phyloP scores from a whole-genome alignment of 2,329 filamentous ascomycete genomes.

The Fusarium falciforme region DNA sequence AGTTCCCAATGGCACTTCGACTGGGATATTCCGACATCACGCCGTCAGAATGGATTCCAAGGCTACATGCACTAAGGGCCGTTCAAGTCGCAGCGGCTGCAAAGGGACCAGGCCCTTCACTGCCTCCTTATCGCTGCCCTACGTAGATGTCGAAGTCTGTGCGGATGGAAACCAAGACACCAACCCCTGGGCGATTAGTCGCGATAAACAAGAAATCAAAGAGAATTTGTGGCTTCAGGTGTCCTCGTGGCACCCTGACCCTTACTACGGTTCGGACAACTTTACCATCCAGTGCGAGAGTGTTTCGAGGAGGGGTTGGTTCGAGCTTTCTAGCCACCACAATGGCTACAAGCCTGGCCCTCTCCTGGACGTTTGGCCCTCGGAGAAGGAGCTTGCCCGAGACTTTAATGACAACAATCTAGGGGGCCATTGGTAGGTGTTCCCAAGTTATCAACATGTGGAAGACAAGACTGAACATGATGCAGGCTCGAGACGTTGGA shows the following conservation, averaged over 20 bases:
- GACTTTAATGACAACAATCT: slow-evolving; percentile 1
- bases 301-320: slow-evolving; percentile 26
- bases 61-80: background rate
- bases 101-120: background rate
- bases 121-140: background rate
- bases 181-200: slow-evolving; percentile 2
- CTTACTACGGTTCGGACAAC: background rate
- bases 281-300: slow-evolving; percentile 14
- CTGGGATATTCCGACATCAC: slow-evolving; percentile 8
- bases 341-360: background rate
- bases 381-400: background rate
- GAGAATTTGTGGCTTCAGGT: slow-evolving; percentile 18
- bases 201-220: slow-evolving; percentile 17
- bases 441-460: background rate
- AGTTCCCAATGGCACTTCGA: slow-evolving; percentile 3
- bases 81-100: background rate
- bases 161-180: slow-evolving; percentile 7
- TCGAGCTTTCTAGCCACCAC: slow-evolving; percentile 20
- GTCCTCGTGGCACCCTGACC: background rate
- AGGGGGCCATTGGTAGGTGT: background rate
- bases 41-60: slow-evolving; percentile 22
- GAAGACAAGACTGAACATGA: background rate
- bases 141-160: background rate
- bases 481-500: background rate
- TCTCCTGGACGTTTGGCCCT: slow-evolving; percentile 14